Evolutionary conservation across 352 stramenopile species (phyloP), one percentile per base, ranked within the genome.

Genomic region (Globisporangium sylvaticum): DNA sequence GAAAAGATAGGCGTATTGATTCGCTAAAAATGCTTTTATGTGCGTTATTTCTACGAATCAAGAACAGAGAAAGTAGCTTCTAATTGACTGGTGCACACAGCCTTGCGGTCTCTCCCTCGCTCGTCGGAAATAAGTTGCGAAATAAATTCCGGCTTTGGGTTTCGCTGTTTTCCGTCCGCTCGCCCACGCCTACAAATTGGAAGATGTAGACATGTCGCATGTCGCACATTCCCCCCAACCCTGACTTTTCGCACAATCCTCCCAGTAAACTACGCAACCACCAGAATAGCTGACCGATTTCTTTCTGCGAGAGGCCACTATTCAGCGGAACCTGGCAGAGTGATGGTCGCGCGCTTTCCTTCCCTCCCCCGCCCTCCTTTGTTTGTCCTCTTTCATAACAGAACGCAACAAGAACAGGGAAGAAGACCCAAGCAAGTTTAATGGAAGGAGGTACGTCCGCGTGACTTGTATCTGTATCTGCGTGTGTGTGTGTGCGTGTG

Each of bases 381-480:
- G 24, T 55, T n/a, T 53, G 58, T 39, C 12, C 29, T 50, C 59
- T 65, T 61, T 65, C 59, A 65, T 62, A 72, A 65, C 42, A 75
- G 70, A 72, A 72, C 72, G 48, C 42, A 79, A 75, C 71, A 68
- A 71, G 59, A 66, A 62, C 53, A 71, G 55, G 53, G 53, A 58
- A 58, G 53, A 58, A 58, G 53, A 58, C 53, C 55, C n/a, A 37
- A 68, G 53, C 58, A 77, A 78, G 67, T 62, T 77, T 80, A 69
- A 76, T 66, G 67, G 76, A 80, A 79, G 73, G 71, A 80, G 75
- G 75, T 82, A 57, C 64, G 75, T 75, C 1, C 31, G 15, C 12
- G 20, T 22, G 15, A 50, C 15, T 22, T 59, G 34, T 53, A 7
- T 39, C 54, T 6, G 31, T 12, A 15, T 55, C n/a, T 32, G n/a